Evolutionary conservation across 139 green algal genomes (phyloP).

Genomic region (Picochlorum sp.): DNA sequence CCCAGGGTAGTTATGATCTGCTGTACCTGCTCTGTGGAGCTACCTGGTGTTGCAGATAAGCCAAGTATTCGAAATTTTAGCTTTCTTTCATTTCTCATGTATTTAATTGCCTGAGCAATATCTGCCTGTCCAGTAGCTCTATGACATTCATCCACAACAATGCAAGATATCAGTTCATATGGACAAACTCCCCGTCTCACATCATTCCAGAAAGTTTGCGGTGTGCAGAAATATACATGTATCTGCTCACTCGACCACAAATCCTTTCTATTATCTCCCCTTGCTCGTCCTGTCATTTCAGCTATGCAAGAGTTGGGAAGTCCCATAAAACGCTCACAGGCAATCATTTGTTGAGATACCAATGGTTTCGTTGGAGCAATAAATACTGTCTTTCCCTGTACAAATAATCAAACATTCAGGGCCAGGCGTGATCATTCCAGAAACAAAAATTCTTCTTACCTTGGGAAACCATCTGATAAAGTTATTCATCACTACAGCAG

Average conservation of each 20-base stretch:
- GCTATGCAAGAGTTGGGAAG: constrained; percentile 20
- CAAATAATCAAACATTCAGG: not conserved
- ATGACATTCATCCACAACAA: constrained; percentile 96
- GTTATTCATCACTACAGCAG: constrained; percentile 91
- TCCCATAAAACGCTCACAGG: constrained; percentile 63
- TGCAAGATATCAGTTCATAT: constrained; percentile 51
- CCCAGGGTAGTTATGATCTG: constrained; percentile 72
- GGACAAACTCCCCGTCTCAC: constrained; percentile 56
- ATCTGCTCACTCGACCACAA: constrained; percentile 41
- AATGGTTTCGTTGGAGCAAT: constrained; percentile 83
- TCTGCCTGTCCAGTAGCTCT: constrained; percentile 36
- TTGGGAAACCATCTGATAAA: constrained; percentile 85
- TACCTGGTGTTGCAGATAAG: constrained; percentile 82
- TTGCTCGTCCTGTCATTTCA: constrained; percentile 18
- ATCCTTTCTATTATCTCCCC: constrained; percentile 21
- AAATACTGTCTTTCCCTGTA: constrained; percentile 84
- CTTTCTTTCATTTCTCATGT: constrained; percentile 28
- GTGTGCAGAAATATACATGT: constrained; percentile 85
- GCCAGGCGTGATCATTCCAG: not conserved
- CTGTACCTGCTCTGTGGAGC: constrained; percentile 42
- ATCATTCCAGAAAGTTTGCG: constrained; percentile 84
- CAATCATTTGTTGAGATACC: constrained; percentile 83
- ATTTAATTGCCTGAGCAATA: constrained; percentile 34
- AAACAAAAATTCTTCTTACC: constrained; percentile 8
- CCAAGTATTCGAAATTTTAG: constrained; percentile 69